Base-by-base conservation (phyloP, 805 yeast genomes). In the Cyberlindnera saturnus region DNA sequence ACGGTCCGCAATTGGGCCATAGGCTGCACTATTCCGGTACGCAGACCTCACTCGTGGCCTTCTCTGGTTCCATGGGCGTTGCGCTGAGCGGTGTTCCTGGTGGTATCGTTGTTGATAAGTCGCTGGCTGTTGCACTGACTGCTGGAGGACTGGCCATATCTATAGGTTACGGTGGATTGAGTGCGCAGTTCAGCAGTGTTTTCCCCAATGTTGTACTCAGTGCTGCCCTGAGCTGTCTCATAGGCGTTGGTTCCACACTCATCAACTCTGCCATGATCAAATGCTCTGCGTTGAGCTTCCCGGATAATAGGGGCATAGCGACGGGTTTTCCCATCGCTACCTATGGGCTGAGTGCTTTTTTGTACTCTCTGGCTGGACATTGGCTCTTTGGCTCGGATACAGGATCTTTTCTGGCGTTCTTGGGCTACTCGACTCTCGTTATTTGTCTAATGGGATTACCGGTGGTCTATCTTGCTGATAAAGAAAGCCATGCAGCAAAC, bases 311-410 rank as follows among this genome's bases (percentile, higher is more conserved):
- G 42, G 95, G 93, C 3, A 68, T 83, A 9, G 90, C 93, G 4
- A 81, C 93, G 0, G 77, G 88, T 0, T 67, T 84, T 36, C 89
- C 91, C 3, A 70, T 84, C 59, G 81, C 90, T 1, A 73, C 83
- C 36, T 83, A 81, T 59, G 95, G 95, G 0, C 69, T 82, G 14
- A 77, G 85, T 57, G 93, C 93, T 4, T 71, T 82, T 53, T 70
- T 81, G 40, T 81, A 75, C 56, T 81, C 89, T 1, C 66, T 73
- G 1, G 52, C 79, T 18, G 82, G 81, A 2, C 63, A 76, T 10
- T 49, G 67, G 14, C 66, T 78, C 44, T 78, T 64, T 46, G 75
- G 82, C 0, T 81, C 82, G 3, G 75, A 79, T 45, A 81, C 88
- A 0, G 69, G 71, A 15, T 71, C 67, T 6, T 46, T 46, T 38